Evolutionary conservation across 163 green algal species (phyloP).

Genomic region (Volvox carteri): DNA sequence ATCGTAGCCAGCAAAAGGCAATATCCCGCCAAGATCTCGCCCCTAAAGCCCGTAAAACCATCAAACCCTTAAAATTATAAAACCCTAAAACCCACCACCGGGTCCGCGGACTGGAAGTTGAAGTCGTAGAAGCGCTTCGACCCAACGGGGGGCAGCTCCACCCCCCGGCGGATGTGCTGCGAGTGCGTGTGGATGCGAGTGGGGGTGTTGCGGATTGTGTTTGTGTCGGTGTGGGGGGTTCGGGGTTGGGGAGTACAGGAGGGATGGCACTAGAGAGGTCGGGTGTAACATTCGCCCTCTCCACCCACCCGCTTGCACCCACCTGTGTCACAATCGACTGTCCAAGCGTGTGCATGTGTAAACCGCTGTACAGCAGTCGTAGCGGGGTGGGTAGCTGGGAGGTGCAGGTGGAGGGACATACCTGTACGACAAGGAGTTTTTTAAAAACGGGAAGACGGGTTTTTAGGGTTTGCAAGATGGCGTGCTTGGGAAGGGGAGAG

Average conservation of each 20-base stretch:
- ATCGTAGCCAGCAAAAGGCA: no score
- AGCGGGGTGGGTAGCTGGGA: constrained; percentile 1
- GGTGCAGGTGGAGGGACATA: constrained; percentile 54
- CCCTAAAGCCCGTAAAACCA: no score
- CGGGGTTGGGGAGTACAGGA: no score
- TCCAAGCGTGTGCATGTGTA: constrained; percentile 49
- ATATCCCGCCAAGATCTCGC: no score
- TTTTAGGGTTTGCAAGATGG: no score
- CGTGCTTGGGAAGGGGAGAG: no score
- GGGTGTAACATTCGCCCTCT: no score
- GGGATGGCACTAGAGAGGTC: no score
- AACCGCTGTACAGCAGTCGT: constrained; percentile 10
- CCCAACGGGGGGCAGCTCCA: constrained; percentile 42
- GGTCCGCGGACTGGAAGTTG: constrained; percentile 36
- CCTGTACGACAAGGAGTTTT: neutral
- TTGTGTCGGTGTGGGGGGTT: no score
- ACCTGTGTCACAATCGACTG: constrained; percentile 39
- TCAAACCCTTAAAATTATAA: no score
- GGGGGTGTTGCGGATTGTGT: no score
- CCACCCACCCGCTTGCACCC: no score
- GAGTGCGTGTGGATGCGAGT: neutral
- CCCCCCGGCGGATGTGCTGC: constrained; percentile 35
- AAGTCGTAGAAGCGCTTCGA: constrained; percentile 50
- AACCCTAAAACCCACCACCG: constrained; percentile 43
- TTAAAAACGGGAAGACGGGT: neutral